phyloP scores from a whole-genome alignment of 2,329 filamentous ascomycete species.

The Nigrospora oryzae region DNA sequence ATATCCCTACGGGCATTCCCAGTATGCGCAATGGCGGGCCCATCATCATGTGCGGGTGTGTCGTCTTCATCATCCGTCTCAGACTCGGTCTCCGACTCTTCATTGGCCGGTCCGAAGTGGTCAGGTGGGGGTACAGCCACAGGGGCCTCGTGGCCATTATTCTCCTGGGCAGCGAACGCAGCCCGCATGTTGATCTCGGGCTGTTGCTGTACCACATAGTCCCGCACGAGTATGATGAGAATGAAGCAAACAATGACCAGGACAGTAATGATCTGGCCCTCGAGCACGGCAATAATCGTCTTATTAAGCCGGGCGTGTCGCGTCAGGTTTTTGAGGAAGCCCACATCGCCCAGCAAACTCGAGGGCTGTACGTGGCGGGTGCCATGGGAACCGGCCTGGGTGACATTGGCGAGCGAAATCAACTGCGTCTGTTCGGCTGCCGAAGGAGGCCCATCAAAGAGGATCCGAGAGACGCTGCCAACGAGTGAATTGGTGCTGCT shows the following conservation, averaged over 20 bases:
- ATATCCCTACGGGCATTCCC: no score
- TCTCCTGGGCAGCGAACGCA: slow-evolving; percentile 46
- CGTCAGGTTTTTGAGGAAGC: slow-evolving; percentile 53
- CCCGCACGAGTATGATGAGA: slow-evolving; percentile 88
- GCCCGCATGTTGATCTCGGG: slow-evolving; percentile 80
- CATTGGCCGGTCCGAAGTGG: slow-evolving; percentile 3
- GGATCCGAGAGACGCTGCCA: background rate
- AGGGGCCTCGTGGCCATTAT: slow-evolving; percentile 4
- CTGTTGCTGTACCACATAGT: slow-evolving; percentile 98
- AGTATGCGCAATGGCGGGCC: no score
- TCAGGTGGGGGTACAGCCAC: slow-evolving; percentile 10
- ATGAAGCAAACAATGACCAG: slow-evolving; percentile 91
- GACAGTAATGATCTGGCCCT: slow-evolving; percentile 90
- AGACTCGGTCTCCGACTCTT: slow-evolving; percentile 1
- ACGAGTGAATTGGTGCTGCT: slow-evolving; percentile 2
- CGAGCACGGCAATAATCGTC: slow-evolving; percentile 71
- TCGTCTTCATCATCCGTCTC: background rate
- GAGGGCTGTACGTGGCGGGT: no score
- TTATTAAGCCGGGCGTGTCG: slow-evolving; percentile 66
- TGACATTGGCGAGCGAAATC: slow-evolving; percentile 4
- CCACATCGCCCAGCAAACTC: slow-evolving; percentile 45
- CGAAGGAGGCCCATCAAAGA: slow-evolving; percentile 1
- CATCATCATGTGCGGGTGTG: background rate
- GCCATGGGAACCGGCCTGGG: slow-evolving; percentile 5
- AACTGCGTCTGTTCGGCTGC: background rate